These are phyloP conservation scores for Lentinula lateritia DNA, from an alignment of 768 basidiomycete genomes.

Conservation along the genomic window DNA sequence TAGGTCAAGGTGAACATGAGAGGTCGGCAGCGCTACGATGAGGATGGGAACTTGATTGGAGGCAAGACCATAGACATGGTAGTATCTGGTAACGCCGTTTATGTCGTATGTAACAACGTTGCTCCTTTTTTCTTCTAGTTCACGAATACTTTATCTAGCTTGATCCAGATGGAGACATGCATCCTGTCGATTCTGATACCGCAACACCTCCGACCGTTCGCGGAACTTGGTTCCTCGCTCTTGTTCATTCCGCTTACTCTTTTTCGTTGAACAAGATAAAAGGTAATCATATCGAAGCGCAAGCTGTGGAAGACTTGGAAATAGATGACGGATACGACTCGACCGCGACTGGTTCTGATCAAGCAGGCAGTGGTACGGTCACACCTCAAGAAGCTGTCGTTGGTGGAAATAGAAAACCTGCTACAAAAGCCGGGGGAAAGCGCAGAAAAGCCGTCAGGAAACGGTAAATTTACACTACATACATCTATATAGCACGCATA, in stretches of 20 bases:
- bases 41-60: conserved; percentile 44
- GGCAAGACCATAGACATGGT: conserved; percentile 70
- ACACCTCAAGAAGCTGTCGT: conserved; percentile 30
- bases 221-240: conserved; percentile 65
- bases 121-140: not conserved
- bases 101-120: conserved; percentile 49
- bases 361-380: conserved; percentile 32
- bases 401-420: conserved; percentile 28
- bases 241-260: conserved; percentile 29
- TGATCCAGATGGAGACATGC: conserved; percentile 52
- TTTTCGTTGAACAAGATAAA: not conserved
- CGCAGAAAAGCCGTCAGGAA: conserved; percentile 54
- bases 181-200: conserved; percentile 53
- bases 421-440: conserved; percentile 55
- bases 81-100: conserved; percentile 72
- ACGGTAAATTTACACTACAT: conserved; percentile 25
- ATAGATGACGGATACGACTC: conserved; percentile 32
- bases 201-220: conserved; percentile 51
- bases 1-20: conserved; percentile 74
- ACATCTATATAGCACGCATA: not conserved
- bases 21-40: conserved; percentile 42
- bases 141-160: conserved; percentile 34
- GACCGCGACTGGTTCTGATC: conserved; percentile 40
- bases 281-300: not conserved
- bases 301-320: not conserved